These are phyloP conservation scores for Voacanga thouarsii DNA, from an alignment of 257 asterid genomes.

Conservation along the genomic window DNA sequence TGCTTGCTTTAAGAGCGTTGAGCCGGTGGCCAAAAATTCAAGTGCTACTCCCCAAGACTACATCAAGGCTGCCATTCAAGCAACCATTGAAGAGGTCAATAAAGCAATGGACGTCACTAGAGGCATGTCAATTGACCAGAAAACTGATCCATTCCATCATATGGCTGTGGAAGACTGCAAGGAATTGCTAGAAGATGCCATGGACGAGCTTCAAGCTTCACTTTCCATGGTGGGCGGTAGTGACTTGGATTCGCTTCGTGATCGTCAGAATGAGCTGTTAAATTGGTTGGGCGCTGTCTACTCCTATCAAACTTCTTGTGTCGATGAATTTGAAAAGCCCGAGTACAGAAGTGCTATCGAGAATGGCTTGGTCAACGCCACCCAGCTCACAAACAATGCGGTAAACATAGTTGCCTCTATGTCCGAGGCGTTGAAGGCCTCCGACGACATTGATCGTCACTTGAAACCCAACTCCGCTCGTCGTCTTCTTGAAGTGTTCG, in stretches of 20 bases:
- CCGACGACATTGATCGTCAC: slow-evolving; percentile 19
- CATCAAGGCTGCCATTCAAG: slow-evolving; percentile 39
- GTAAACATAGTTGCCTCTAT: slow-evolving; percentile 48
- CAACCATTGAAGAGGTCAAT: slow-evolving; percentile 36
- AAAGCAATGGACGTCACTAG: slow-evolving; percentile 30
- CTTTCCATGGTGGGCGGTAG: slow-evolving; percentile 28
- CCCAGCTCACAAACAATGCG: slow-evolving; percentile 65
- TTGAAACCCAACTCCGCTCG: slow-evolving; percentile 15
- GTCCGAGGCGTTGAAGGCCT: slow-evolving; percentile 34
- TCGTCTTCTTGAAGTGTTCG: slow-evolving; percentile 23
- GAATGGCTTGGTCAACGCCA: slow-evolving; percentile 38
- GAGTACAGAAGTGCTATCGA: slow-evolving; percentile 39
- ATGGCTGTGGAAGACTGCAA: slow-evolving; percentile 61
- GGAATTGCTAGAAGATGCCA: slow-evolving; percentile 41
- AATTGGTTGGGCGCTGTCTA: slow-evolving; percentile 50
- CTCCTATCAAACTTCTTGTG: slow-evolving; percentile 43
- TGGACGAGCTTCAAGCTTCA: slow-evolving; percentile 41
- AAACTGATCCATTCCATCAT: slow-evolving; percentile 30
- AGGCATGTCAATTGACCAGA: slow-evolving; percentile 25
- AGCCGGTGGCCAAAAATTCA: slow-evolving; percentile 37
- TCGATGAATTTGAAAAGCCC: slow-evolving; percentile 39
- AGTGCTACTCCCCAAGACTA: slow-evolving; percentile 56
- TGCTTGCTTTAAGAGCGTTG: slow-evolving; percentile 43
- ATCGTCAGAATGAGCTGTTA: slow-evolving; percentile 39
- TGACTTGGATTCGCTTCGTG: slow-evolving; percentile 31